Evolutionary conservation across 108 stramenopile genomes (phyloP), one percentile per base, ranked within the genome.

Genomic region (Discostella pseudostelligera): DNA sequence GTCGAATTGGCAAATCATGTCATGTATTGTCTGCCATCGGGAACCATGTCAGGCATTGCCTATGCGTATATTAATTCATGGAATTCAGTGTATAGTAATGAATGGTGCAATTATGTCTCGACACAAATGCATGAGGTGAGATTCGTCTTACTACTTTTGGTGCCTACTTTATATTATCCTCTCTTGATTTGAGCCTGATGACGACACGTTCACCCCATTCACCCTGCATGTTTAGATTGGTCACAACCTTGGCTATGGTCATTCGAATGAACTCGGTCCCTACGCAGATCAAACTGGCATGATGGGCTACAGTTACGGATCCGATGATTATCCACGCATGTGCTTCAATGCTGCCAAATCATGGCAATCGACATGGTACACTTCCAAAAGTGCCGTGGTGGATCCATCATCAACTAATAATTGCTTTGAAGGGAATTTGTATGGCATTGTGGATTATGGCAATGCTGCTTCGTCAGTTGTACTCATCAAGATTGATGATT

Each of bases 1-100:
- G 36, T 11, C 51, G 10, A 25, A 59, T 16, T 79, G 25, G 78
- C 78, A 19, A 56, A 82, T 55, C 79, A 84, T 42, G 82, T 87
- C 48, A 81, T 84, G 82, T 68, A 72, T 19, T 87, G 86, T 56
- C 21, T 87, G 46, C 86, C 86, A 0, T 54, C 71, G 14, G 82
- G 70, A 8, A 67, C 78, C 16, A 58, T 65, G 62, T 39, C 55
- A 42, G 78, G 69, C 11, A 62, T 78, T 56, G 76, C 69, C 19
- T 69, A 78, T 47, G 76, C 76, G 9, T 62, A 56, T 64, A 37
- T 62, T 45, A 62, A 51, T 20, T 46, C 58, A 12, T 61, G 59
- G 76, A 58, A 65, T 46, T 66, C 64, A 4, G 67, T 69, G 28
- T 78, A 71, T 49, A 56, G 25, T 16, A 59, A 71, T 50, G 13